Conservation (phyloP, 495 filamentous ascomycete genomes). For the Aspergillus asperescens region DNA sequence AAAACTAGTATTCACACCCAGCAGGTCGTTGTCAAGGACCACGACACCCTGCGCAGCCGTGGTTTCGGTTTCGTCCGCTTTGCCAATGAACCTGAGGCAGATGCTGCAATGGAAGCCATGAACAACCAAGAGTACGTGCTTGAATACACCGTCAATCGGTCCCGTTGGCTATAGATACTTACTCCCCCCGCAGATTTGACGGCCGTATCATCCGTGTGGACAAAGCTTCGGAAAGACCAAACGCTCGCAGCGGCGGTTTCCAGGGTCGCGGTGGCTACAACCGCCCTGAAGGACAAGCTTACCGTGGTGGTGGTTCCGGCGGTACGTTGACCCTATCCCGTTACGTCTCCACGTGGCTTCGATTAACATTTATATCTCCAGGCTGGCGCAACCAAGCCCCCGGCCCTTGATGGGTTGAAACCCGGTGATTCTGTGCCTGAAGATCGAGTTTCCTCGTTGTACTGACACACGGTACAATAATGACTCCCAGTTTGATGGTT, state of each 20-base stretch:
- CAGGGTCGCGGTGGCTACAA: constrained; percentile 45
- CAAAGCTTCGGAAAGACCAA: constrained; percentile 78
- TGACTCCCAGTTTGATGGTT: constrained; percentile 17
- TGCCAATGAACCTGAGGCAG: constrained; percentile 72
- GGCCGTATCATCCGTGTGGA: constrained; percentile 94
- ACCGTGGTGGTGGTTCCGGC: constrained; percentile 30
- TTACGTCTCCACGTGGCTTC: neutral
- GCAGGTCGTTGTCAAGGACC: constrained; percentile 96
- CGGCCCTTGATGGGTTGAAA: neutral
- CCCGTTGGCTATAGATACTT: neutral
- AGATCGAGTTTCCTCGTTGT: neutral
- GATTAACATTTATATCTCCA: neutral
- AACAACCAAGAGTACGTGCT: constrained; percentile 83
- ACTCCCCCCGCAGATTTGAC: constrained; percentile 65
- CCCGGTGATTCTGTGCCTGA: neutral
- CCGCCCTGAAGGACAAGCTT: constrained; percentile 28
- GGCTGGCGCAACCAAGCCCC: constrained; percentile 26
- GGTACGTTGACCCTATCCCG: constrained; percentile 24
- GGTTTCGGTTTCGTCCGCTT: constrained; percentile 97
- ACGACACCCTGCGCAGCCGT: constrained; percentile 90
- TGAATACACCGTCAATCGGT: neutral
- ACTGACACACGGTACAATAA: constrained; percentile 17
- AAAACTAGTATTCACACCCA: neutral
- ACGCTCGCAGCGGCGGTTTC: constrained; percentile 35
- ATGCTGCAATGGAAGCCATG: constrained; percentile 75